Base-by-base conservation (phyloP, 768 basidiomycete species). In the Suillus plorans region DNA sequence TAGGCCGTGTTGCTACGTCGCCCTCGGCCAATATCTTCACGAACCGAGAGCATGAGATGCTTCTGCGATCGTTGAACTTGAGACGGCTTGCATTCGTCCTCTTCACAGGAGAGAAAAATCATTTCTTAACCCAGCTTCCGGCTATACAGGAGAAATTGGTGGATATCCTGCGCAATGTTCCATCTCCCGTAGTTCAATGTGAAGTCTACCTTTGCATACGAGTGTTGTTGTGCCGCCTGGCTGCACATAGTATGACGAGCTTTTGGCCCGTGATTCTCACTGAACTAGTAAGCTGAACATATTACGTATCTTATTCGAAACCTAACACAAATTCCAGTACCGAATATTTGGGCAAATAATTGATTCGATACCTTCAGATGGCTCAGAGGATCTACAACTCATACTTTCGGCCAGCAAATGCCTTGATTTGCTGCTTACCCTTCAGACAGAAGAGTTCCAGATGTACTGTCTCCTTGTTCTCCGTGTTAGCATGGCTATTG, bases 371-470 rank as follows among this genome's bases (percentile, higher is more conserved):
- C 94, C 95, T 0, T 76, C 86, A 0, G 94, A 97, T 72, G 89
- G 89, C 0, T 92, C 95, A 0, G 95, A 97, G 70, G 88, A 92
- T 62, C 80, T 99, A 31, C 85, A 86, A 47, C 81, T 96, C 14
- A 81, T 98, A 57, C 83, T 98, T 25, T 87, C 96, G 2, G 95
- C 94, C 2, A 91, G 94, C 81, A 99, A 99, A 78, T 93, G 96
- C 71, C 79, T 99, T 28, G 97, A 99, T 76, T 80, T 98, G 6
- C 79, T 99, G n/a, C 83, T 99, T 13, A 89, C 92, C 4, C 79
- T 99, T 31, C 96, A 99, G 74, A 97, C 94, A 0, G 94, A 96
- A 72, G 97, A 99, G 75, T 99, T 99, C 77, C 97, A 99, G 77
- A 92, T 98, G 97, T 97, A 72, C 66, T 80, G 16, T 50, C 61